phyloP scores from a whole-genome alignment of 2,329 filamentous ascomycete species.

The Colletotrichum godetiae region DNA sequence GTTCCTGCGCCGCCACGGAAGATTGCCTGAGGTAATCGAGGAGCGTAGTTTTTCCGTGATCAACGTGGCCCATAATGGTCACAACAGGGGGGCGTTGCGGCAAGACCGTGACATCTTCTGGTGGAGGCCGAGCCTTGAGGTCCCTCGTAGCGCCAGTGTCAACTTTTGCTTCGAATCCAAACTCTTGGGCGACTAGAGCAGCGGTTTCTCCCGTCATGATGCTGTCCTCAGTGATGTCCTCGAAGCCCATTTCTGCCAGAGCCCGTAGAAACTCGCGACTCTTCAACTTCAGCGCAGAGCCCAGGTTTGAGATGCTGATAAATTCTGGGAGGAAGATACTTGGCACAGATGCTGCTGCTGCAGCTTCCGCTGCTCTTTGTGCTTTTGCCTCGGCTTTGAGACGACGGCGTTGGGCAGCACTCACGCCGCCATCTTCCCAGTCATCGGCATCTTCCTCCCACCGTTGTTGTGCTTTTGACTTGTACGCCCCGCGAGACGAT shows the following conservation, averaged over 20 bases:
- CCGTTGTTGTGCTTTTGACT: slow-evolving; percentile 12
- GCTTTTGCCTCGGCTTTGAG: slow-evolving; percentile 57
- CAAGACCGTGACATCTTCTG: slow-evolving; percentile 74
- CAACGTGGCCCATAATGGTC: slow-evolving; percentile 99
- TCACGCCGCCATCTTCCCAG: slow-evolving; percentile 51
- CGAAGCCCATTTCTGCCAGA: slow-evolving; percentile 88
- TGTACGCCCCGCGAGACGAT: slow-evolving; percentile 12
- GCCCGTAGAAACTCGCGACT: slow-evolving; percentile 78
- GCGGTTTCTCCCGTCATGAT: slow-evolving; percentile 92
- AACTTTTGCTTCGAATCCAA: slow-evolving; percentile 87
- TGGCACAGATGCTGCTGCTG: slow-evolving; percentile 52
- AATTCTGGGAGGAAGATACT: slow-evolving; percentile 86
- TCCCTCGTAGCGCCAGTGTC: slow-evolving; percentile 76
- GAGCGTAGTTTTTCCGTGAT: slow-evolving; percentile 97
- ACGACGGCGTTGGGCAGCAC: slow-evolving; percentile 52
- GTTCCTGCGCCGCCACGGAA: slow-evolving; percentile 89
- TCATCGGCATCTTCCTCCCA: slow-evolving; percentile 46
- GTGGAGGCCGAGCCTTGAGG: slow-evolving; percentile 75
- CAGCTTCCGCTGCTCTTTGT: slow-evolving; percentile 51
- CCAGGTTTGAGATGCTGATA: slow-evolving; percentile 88
- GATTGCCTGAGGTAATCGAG: slow-evolving; percentile 94
- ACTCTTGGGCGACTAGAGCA: slow-evolving; percentile 89
- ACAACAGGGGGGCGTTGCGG: slow-evolving; percentile 89
- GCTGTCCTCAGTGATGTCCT: slow-evolving; percentile 83
- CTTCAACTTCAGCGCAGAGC: slow-evolving; percentile 77